Conservation (phyloP, 805 yeast species). For the Candida maesae region DNA sequence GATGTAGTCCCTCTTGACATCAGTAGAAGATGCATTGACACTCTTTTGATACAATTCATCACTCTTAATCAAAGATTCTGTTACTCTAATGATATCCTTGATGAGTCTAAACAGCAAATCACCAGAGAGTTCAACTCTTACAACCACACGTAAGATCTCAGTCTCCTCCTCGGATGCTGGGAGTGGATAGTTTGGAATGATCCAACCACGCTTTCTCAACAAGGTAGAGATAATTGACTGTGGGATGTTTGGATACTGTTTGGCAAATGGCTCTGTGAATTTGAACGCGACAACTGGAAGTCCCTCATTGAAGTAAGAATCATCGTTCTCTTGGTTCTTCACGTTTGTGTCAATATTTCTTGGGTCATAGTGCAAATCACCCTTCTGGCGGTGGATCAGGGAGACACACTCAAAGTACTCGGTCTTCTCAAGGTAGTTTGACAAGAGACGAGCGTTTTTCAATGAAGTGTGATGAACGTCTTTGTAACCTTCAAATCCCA, state of each 20-base stretch:
- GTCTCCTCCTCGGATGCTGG: constrained; percentile 54
- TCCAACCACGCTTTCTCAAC: constrained; percentile 78
- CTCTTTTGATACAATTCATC: constrained; percentile 30
- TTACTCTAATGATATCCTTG: constrained; percentile 51
- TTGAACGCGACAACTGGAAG: constrained; percentile 89
- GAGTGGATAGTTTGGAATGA: constrained; percentile 83
- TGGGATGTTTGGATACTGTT: constrained; percentile 73
- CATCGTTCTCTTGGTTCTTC: constrained; percentile 30
- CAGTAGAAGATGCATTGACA: constrained; percentile 11
- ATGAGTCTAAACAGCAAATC: constrained; percentile 60
- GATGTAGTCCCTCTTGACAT: constrained; percentile 30
- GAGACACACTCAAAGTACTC: constrained; percentile 71
- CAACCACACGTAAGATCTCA: constrained; percentile 84
- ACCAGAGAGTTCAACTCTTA: constrained; percentile 62
- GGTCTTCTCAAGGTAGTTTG: constrained; percentile 59
- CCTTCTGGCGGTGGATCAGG: constrained; percentile 63
- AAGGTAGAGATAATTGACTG: constrained; percentile 71
- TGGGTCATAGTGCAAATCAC: constrained; percentile 28
- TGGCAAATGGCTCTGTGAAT: constrained; percentile 53
- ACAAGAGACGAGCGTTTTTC: constrained; percentile 65
- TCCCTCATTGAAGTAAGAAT: constrained; percentile 60
- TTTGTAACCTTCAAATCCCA: constrained; percentile 71
- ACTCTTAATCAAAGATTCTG: constrained; percentile 50
- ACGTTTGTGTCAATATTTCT: constrained; percentile 26
- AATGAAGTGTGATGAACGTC: constrained; percentile 58